Conservation (phyloP, 257 asterid genomes). For the Henckelia pumila region DNA sequence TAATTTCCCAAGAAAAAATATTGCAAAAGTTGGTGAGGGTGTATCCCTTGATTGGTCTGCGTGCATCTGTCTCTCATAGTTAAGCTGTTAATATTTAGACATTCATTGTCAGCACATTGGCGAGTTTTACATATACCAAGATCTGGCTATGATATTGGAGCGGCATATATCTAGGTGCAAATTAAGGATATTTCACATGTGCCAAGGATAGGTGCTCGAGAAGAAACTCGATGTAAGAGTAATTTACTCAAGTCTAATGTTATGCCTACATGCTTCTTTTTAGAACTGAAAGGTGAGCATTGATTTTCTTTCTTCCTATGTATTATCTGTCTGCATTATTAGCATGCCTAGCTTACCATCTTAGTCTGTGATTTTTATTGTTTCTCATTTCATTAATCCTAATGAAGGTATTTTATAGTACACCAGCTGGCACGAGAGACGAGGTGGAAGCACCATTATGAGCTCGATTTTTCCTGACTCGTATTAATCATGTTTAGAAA, state of each 20-base stretch:
- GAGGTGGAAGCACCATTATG: neutral
- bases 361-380: neutral
- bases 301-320: neutral
- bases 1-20: too few relatives aligned
- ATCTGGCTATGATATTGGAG: conserved; percentile 99
- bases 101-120: conserved; percentile 90
- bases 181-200: conserved; percentile 67
- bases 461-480: neutral
- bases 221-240: conserved; percentile 98
- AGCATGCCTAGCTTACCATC: neutral
- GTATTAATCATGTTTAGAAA: neutral
- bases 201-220: conserved; percentile 98
- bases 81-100: conserved; percentile 33
- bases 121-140: conserved; percentile 90
- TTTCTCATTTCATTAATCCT: neutral
- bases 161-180: conserved; percentile 98
- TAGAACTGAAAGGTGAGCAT: conserved; percentile 13
- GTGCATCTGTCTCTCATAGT: conserved; percentile 16
- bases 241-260: neutral
- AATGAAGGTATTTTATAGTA: neutral
- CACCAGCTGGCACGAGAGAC: too few relatives aligned
- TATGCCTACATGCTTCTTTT: neutral
- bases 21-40: conserved; percentile 8
- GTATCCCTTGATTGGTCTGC: conserved; percentile 9
- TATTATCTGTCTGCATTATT: conserved; percentile 1